Conservation (phyloP, 2,329 filamentous ascomycete genomes). For the Polytolypa hystricis region DNA sequence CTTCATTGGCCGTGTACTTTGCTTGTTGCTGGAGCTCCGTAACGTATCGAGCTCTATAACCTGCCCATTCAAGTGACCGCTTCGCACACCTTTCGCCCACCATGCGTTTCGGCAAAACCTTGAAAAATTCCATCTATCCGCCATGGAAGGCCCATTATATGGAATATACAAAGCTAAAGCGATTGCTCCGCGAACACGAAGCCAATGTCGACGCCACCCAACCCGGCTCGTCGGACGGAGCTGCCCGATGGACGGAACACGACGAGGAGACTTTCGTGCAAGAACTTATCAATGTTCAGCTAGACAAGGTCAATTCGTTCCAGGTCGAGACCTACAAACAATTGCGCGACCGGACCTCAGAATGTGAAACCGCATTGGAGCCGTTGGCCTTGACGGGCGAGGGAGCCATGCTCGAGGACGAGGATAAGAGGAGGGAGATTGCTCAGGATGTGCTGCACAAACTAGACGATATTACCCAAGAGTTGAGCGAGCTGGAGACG, state of each 20-base stretch:
- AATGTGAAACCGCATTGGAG: constrained; percentile 55
- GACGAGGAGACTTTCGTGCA: constrained; percentile 92
- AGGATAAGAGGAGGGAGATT: constrained; percentile 38
- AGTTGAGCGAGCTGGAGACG: constrained; percentile 86
- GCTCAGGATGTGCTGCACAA: constrained; percentile 65
- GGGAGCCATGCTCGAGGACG: constrained; percentile 24
- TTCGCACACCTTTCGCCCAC: constrained; percentile 15
- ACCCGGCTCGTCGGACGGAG: constrained; percentile 41
- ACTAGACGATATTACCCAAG: constrained; percentile 63
- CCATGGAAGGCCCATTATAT: constrained; percentile 94
- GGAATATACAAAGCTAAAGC: constrained; percentile 89
- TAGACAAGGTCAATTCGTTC: constrained; percentile 89
- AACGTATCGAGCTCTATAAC: too few species aligned
- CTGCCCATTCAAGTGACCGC: too few species aligned
- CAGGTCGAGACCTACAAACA: constrained; percentile 72
- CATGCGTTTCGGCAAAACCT: constrained; percentile 91
- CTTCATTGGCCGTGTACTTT: too few species aligned
- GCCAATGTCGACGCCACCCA: constrained; percentile 30
- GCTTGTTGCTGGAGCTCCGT: too few species aligned
- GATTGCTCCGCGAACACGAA: constrained; percentile 68
- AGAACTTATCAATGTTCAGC: constrained; percentile 84
- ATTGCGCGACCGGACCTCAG: constrained; percentile 69
- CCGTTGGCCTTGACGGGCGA: constrained; percentile 36
- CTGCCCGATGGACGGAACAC: constrained; percentile 70
- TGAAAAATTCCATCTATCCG: constrained; percentile 65